Evolutionary conservation across 2,329 filamentous ascomycete species (phyloP), one percentile per base, ranked within the genome.

Genomic region (Cercospora citrullina): DNA sequence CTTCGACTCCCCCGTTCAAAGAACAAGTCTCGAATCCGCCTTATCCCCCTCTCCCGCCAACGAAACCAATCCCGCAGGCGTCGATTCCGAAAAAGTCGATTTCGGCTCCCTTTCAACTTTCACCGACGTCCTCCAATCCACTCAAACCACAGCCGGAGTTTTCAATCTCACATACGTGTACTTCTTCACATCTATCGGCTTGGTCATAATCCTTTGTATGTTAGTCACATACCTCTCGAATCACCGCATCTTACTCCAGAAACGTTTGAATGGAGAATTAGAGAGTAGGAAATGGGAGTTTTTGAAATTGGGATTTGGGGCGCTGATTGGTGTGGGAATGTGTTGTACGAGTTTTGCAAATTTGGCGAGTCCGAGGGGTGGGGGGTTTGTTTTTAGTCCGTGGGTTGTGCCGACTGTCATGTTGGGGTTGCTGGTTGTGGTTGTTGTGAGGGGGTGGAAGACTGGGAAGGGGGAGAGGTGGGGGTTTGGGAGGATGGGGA

Each of bases 91-190:
- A 18, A 39, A 28, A 10, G 53, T 64, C 55, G 60, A 68, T 51
- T 65, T 64, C 16, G 62, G 33, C 26, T 55, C 45, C 21, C 62
- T 42, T 2, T 16, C 59, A 1, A 36, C 59, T 7, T 64, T 55
- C 30, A 26, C 45, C 8, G 53, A 45, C 57, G 66, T 60, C 57
- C 31, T 68, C 2, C 36, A 48, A n/a, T 57, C 65, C 1, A 67
- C 65, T 2, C 61, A 55, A 12, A 60, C 33, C 21, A 60, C 64
- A 3, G 64, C 57, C 4, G 63, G 51, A 48, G 68, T 72, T 8
- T 70, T 71, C 60, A 70, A 75, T 8, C 64, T 80, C n/a, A 76
- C 79, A 2, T 72, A 73, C 48, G 57, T 70, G 1, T 77, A 75
- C 61, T 73, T 77, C 28, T 77, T 75, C 65, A 68, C 77, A 18